A percentile compares a stretch with the other conserved stretches of the same genome.
Conservation (phyloP, 345 rosid genomes). For the Salix udensis region DNA sequence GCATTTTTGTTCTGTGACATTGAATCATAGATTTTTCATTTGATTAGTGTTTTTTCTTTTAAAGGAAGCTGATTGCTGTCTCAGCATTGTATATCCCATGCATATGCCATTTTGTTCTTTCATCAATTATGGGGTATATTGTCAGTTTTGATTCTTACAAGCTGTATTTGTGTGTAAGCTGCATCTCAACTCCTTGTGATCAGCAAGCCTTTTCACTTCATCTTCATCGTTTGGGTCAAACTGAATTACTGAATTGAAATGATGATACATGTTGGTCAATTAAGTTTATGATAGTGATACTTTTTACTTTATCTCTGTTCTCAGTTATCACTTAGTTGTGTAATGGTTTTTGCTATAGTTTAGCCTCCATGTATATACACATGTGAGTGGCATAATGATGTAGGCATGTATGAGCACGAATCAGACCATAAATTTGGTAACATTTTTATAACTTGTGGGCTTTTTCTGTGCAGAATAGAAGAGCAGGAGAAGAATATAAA, state of each 20-base stretch:
- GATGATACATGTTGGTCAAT: background rate
- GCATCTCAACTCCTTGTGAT: background rate
- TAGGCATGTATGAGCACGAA: background rate
- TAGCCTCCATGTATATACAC: background rate
- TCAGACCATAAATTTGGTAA: background rate
- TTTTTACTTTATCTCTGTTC: background rate
- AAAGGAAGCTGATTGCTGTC: background rate
- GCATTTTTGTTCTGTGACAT: background rate
- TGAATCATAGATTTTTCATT: background rate
- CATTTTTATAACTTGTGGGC: slow-evolving; percentile 9
- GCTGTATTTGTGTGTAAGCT: background rate
- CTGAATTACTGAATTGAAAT: background rate
- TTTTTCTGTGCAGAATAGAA: slow-evolving; percentile 65
- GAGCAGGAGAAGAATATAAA: slow-evolving; percentile 45
- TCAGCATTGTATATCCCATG: background rate
- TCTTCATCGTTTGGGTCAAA: background rate
- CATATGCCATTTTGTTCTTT: background rate
- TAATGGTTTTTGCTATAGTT: background rate
- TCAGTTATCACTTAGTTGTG: background rate
- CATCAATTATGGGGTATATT: background rate
- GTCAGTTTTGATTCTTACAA: background rate
- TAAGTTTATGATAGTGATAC: background rate
- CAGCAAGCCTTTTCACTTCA: background rate
- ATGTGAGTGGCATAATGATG: background rate
- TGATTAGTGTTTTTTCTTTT: background rate